Evolutionary conservation across 805 yeast genomes (phyloP).

Genomic region (Zygoascus bituminiphila): DNA sequence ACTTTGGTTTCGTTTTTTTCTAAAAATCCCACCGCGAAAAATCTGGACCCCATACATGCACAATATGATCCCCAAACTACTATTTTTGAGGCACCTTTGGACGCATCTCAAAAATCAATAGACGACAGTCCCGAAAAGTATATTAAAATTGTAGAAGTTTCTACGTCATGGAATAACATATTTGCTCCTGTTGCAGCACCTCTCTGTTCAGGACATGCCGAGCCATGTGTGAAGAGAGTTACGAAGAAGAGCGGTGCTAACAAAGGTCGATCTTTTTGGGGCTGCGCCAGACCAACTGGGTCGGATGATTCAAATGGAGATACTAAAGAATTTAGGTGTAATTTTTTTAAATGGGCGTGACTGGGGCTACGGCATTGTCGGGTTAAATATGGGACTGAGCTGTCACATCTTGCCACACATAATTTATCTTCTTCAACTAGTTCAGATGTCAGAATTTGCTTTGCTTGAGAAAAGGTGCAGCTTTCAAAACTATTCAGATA

Average conservation of each 20-base stretch:
- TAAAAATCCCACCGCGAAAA: background rate
- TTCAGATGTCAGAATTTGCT: no score
- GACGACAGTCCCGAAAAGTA: background rate
- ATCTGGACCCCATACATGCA: background rate
- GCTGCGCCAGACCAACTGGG: slow-evolving; percentile 27
- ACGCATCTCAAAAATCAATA: background rate
- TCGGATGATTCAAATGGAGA: slow-evolving; percentile 14
- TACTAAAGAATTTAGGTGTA: slow-evolving; percentile 21
- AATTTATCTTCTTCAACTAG: no score
- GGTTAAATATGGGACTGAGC: no score
- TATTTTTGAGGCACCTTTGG: background rate
- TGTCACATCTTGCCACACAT: no score
- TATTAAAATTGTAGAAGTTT: background rate
- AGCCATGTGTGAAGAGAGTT: slow-evolving; percentile 26
- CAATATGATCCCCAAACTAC: background rate
- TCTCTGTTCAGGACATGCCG: slow-evolving; percentile 25
- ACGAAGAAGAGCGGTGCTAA: slow-evolving; percentile 30
- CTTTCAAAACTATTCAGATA: no score
- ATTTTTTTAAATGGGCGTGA: slow-evolving; percentile 29
- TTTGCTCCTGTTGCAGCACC: slow-evolving; percentile 23
- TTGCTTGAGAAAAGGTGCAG: no score
- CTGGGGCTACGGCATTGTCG: no score
- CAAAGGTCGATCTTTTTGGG: slow-evolving; percentile 34
- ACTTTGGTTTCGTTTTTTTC: slow-evolving; percentile 1
- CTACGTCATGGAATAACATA: slow-evolving; percentile 16